A percentile compares a stretch with the other conserved stretches of the same genome.
These are phyloP conservation scores for Nitzschia palea DNA, from an alignment of 108 stramenopile species.

Conservation along the genomic window DNA sequence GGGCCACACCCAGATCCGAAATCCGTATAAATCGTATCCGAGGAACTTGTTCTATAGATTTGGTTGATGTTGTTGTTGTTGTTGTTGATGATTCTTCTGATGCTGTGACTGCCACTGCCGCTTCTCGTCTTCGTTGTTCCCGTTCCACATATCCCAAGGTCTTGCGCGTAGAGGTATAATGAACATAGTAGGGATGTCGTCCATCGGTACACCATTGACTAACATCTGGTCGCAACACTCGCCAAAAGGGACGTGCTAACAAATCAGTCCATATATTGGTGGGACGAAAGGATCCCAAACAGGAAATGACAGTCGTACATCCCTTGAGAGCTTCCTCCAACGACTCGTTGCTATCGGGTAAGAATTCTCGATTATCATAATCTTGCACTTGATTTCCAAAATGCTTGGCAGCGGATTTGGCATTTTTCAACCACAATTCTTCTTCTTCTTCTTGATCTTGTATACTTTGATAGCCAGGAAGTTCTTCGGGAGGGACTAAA, in stretches of 20 bases:
- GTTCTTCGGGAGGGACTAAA: slow-evolving; percentile 51
- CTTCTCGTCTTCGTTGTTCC: slow-evolving; percentile 61
- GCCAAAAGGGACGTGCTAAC: slow-evolving; percentile 44
- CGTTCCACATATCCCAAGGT: slow-evolving; percentile 62
- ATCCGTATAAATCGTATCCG: slow-evolving; percentile 74
- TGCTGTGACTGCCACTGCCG: slow-evolving; percentile 24
- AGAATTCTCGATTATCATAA: slow-evolving; percentile 40
- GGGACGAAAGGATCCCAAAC: slow-evolving; percentile 54
- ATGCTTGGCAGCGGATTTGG: slow-evolving; percentile 40
- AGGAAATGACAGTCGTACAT: slow-evolving; percentile 63
- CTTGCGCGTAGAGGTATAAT: slow-evolving; percentile 56
- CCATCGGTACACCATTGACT: slow-evolving; percentile 63
- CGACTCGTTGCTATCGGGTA: slow-evolving; percentile 45
- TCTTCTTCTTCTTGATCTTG: slow-evolving; percentile 35
- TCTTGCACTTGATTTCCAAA: slow-evolving; percentile 37
- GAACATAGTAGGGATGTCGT: slow-evolving; percentile 69
- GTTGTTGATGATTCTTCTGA: slow-evolving; percentile 19
- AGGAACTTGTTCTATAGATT: slow-evolving; percentile 5
- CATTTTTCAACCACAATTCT: slow-evolving; percentile 27
- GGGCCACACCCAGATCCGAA: slow-evolving; percentile 48
- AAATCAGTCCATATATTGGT: slow-evolving; percentile 70
- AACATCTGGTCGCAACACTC: slow-evolving; percentile 54
- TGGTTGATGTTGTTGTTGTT: neutral
- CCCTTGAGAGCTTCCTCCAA: slow-evolving; percentile 53
- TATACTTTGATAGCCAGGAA: slow-evolving; percentile 31